Base-by-base conservation (phyloP, 805 yeast species). In the Pichia rugopelliculosa region DNA sequence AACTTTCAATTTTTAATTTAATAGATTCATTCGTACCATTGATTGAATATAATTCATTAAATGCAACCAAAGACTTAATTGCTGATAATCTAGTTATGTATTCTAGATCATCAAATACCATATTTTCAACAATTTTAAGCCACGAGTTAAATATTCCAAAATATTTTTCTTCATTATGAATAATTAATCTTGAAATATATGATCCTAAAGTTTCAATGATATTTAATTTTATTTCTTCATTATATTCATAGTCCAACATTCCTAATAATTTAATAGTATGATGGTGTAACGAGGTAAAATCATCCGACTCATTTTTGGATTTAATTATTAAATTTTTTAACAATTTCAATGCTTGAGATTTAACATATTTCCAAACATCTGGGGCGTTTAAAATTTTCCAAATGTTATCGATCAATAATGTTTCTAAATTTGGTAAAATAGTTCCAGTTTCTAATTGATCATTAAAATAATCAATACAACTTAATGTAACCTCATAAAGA, bases 131-230 rank as follows among this genome's bases (percentile, higher is more conserved):
- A 8, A 61, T 41, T 0, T 42, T 21, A 13, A 66, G 34, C 71
- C 74, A 66, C 6, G 49, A 36, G 10, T 55, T 49, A 36, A 60
- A 58, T 1, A 47, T 34, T 1, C 42, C 43, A 1, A 46, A 47
- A 5, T 53, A 57, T 4, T 30, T 23, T 5, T 45, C 42, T 7
- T 26, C n/a, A 13, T 40, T 34, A 9, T 6, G 1, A 8, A 44
- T 22, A 42, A 49, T 25, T 4, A 41, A 13, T 15, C 34, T 21
- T 1, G 62, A 57, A 4, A 71, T 60, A 27, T 72, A 60, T 1
- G 72, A 61, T 0, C 87, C 86, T 11, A 80, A 58, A 1, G 76
- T 67, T 56, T 77, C 80, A 15, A 82, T 56, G 0, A 79, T 68
- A 4, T 76, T 65, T 18, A 75, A 64, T 48, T 65, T 69, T n/a